Evolutionary conservation across 2,329 filamentous ascomycete genomes (phyloP).

Genomic region (Xylaria digitata): DNA sequence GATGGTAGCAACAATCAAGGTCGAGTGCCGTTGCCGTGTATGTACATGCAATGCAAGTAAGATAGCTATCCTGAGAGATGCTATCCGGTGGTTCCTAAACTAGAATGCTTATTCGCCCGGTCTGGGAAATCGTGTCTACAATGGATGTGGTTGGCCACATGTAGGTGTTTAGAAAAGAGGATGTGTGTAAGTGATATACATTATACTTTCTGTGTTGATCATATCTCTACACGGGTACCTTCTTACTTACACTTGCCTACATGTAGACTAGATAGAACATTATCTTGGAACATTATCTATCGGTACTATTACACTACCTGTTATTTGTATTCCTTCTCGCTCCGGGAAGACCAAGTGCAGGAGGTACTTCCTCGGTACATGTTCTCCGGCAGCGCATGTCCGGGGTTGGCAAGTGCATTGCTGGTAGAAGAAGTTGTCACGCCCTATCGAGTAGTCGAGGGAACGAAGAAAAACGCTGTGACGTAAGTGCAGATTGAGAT

Average conservation of each 20-base stretch:
- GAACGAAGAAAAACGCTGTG: conserved; percentile 16
- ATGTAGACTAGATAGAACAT: too few relatives aligned
- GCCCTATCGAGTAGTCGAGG: conserved; percentile 12
- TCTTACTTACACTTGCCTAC: too few relatives aligned
- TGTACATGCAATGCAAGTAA: conserved; percentile 19
- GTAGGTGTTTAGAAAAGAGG: too few relatives aligned
- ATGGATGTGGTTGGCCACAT: too few relatives aligned
- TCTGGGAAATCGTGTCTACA: not conserved
- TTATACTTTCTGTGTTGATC: too few relatives aligned
- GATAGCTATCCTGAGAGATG: not conserved
- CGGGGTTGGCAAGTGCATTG: conserved; percentile 3
- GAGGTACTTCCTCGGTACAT: conserved; percentile 13
- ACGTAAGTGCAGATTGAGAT: conserved; percentile 32
- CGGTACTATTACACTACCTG: not conserved
- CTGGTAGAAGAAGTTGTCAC: not conserved
- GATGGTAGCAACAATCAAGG: not conserved
- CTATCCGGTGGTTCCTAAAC: conserved; percentile 1
- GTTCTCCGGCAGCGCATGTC: not conserved
- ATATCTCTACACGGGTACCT: too few relatives aligned
- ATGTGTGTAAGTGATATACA: too few relatives aligned
- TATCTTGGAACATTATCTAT: too few relatives aligned
- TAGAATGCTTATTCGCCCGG: not conserved
- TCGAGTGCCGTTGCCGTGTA: not conserved
- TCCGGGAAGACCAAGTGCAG: not conserved
- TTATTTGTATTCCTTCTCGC: conserved; percentile 5